These are phyloP conservation scores for Fusarium nanum DNA, from an alignment of 2,329 filamentous ascomycete genomes.

Conservation along the genomic window DNA sequence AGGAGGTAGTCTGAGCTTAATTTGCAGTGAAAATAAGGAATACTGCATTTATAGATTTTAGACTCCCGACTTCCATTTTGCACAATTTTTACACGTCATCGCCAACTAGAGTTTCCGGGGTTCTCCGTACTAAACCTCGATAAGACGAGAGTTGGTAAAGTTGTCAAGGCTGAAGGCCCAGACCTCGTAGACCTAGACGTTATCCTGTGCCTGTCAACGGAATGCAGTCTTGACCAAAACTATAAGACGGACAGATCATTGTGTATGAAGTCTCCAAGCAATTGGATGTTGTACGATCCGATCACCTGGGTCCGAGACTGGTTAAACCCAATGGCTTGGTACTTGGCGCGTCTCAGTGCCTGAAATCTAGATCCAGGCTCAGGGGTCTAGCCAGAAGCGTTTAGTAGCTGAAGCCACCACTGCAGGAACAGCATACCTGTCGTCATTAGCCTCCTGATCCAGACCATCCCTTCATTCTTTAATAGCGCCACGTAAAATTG, in stretches of 20 bases:
- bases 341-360: not conserved
- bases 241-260: not conserved
- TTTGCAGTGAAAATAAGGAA: not conserved
- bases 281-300: not conserved
- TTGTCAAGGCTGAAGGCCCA: not conserved
- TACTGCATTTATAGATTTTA: not conserved
- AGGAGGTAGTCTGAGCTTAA: not conserved
- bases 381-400: not conserved
- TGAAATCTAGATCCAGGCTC: not conserved
- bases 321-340: not conserved
- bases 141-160: not conserved
- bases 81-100: not conserved
- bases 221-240: not conserved
- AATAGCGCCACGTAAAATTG: not conserved
- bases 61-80: not conserved
- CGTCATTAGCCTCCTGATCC: not conserved
- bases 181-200: not conserved
- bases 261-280: not conserved
- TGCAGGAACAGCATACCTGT: not conserved
- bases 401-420: not conserved
- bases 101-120: not conserved
- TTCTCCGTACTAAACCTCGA: not conserved
- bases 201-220: not conserved
- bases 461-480: not conserved
- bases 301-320: not conserved